Base-by-base conservation (phyloP, 208 protist species). In the Leptomonas pyrrhocoris region DNA sequence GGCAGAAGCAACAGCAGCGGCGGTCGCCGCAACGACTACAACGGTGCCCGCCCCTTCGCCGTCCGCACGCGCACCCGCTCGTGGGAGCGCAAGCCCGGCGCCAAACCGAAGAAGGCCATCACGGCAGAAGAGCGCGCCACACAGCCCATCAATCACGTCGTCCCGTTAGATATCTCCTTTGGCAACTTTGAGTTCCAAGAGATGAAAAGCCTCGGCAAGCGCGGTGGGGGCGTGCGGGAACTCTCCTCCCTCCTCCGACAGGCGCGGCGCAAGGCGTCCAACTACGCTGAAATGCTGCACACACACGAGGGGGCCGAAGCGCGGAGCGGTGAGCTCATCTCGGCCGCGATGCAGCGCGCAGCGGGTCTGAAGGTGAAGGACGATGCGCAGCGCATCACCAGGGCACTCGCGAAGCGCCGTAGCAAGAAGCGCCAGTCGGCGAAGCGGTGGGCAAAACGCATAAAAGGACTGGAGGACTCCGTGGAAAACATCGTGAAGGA, bases 101-200 rank as follows among this genome's bases (percentile, higher is more conserved):
- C 40, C 12, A 51, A 34, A 49, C 56, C 53, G 4, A 48, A 54
- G 28, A 46, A 51, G 9, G 28, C 21, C 28, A 18, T 55, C 36
- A 64, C 77, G 13, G 36, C 19, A 19, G 63, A 55, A 40, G 50
- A 64, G 42, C 73, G 55, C n/a, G 57, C 59, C 60, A 43, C 62
- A 25, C 70, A 76, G 55, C 70, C 70, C 43, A 73, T 69, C 68
- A 51, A 49, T 45, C 73, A 70, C 43, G 77, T 71, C 27, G 74
- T 91, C 16, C 88, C 86, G 12, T 30, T 89, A 15, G 81, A 92
- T 53, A 68, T 95, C 48, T 87, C 77, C 4, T 95, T 95, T 59
- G 86, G 86, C 51, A 89, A 86, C 61, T 95, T 95, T 65, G 85
- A 91, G 38, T 92, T 93, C 45, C 81, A 93, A 43, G 87, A 90